These are phyloP conservation scores for Coemansia biformis DNA, from an alignment of 192 early-diverging fungal genomes.

Conservation along the genomic window DNA sequence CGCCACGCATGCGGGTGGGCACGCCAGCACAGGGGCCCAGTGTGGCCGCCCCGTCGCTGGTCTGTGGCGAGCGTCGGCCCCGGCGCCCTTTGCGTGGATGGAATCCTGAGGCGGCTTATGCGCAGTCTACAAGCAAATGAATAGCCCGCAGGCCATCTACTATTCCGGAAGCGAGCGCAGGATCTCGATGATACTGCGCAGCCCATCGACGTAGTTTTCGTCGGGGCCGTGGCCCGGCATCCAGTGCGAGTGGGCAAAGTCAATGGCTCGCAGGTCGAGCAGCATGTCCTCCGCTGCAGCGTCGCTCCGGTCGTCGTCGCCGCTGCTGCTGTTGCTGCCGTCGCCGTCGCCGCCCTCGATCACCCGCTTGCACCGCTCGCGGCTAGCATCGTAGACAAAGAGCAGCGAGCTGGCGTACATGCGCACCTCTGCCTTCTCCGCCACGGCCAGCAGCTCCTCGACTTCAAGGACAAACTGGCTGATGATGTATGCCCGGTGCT, in stretches of 20 bases:
- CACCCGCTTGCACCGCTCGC: slow-evolving; percentile 37
- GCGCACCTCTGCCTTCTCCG: slow-evolving; percentile 54
- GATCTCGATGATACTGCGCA: slow-evolving; percentile 55
- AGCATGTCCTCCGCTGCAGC: slow-evolving; percentile 34
- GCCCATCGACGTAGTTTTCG: slow-evolving; percentile 61
- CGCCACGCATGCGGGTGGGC: no score
- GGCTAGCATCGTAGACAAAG: slow-evolving; percentile 75
- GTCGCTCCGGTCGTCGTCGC: no score
- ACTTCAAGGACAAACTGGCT: slow-evolving; percentile 58
- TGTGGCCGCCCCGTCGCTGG: no score
- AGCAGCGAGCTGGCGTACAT: slow-evolving; percentile 73
- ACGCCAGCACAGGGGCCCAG: no score
- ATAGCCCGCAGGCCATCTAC: no score
- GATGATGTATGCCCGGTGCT: slow-evolving; percentile 54
- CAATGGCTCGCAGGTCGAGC: slow-evolving; percentile 70
- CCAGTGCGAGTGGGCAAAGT: slow-evolving; percentile 86
- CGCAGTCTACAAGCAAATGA: no score
- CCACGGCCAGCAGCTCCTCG: slow-evolving; percentile 52
- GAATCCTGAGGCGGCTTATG: no score
- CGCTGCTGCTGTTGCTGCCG: no score
- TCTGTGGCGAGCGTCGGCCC: no score
- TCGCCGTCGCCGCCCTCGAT: slow-evolving; percentile 9
- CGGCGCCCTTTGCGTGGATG: no score
- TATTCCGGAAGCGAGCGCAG: slow-evolving; percentile 40
- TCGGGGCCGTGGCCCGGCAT: slow-evolving; percentile 58